Conservation (phyloP, 495 filamentous ascomycete species). For the Neurospora sp. region DNA sequence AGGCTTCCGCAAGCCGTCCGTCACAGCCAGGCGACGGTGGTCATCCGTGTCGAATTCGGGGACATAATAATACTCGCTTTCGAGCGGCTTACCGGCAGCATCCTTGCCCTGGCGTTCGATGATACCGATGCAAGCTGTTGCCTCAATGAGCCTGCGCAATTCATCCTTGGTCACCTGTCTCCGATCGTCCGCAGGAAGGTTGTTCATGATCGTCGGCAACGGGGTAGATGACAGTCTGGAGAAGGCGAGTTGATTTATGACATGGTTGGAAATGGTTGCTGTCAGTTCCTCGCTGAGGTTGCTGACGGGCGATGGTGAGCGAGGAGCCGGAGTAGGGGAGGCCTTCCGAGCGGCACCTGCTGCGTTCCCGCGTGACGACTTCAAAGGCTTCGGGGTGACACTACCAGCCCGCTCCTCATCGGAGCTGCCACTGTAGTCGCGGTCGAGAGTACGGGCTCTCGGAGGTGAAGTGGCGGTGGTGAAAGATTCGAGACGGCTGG, state of each 20-base stretch:
- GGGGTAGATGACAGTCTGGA: conserved; percentile 90
- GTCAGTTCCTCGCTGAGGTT: conserved; percentile 21
- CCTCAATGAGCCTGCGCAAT: conserved; percentile 60
- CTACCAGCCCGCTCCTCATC: neutral
- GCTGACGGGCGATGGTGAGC: conserved; percentile 23
- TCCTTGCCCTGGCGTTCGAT: conserved; percentile 90
- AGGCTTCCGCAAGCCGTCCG: conserved; percentile 74
- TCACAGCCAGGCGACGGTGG: conserved; percentile 72
- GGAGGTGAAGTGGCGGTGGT: conserved; percentile 43
- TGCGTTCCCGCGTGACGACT: conserved; percentile 3
- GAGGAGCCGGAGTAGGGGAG: conserved; percentile 4
- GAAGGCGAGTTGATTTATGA: conserved; percentile 91
- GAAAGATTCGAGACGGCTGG: conserved; percentile 69
- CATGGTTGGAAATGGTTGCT: conserved; percentile 59
- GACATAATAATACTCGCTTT: conserved; percentile 97
- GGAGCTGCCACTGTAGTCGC: neutral
- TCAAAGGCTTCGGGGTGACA: conserved; percentile 5
- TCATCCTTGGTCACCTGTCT: conserved; percentile 47
- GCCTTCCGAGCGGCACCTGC: neutral
- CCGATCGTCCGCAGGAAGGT: conserved; percentile 62
- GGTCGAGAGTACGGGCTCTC: neutral
- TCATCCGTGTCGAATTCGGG: conserved; percentile 77
- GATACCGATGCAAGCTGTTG: conserved; percentile 68
- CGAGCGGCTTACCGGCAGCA: conserved; percentile 84
- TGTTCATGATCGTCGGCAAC: conserved; percentile 73